These are phyloP conservation scores for Mychonastes homosphaera DNA, from an alignment of 139 green algal species.

Conservation along the genomic window DNA sequence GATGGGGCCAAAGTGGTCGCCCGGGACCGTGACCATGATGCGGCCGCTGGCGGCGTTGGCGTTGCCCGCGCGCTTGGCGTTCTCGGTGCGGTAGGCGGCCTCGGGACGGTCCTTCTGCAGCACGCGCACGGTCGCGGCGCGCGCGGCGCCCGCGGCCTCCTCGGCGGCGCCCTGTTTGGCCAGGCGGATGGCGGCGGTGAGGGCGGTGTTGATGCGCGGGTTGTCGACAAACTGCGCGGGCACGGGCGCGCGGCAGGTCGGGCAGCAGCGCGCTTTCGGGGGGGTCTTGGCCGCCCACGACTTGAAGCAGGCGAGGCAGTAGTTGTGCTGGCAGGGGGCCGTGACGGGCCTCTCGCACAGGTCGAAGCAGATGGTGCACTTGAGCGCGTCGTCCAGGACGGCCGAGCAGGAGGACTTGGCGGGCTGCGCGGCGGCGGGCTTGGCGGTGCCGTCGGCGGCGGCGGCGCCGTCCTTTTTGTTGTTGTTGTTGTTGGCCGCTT, in stretches of 20 bases:
- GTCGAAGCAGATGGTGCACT: slow-evolving; percentile 79
- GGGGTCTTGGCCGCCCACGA: slow-evolving; percentile 55
- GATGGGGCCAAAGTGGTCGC: slow-evolving; percentile 93
- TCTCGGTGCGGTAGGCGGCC: slow-evolving; percentile 80
- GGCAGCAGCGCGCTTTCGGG: no score
- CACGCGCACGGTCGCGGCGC: no score
- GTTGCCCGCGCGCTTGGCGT: slow-evolving; percentile 50
- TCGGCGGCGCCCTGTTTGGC: no score
- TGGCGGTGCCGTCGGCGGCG: not conserved
- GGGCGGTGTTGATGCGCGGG: slow-evolving; percentile 79
- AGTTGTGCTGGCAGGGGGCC: slow-evolving; percentile 93
- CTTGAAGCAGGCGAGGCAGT: slow-evolving; percentile 87
- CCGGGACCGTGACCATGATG: slow-evolving; percentile 81
- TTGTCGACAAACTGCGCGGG: slow-evolving; percentile 54
- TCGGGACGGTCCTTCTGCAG: slow-evolving; percentile 59
- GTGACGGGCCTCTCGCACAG: slow-evolving; percentile 80
- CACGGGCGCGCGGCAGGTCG: slow-evolving; percentile 71
- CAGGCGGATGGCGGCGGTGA: slow-evolving; percentile 34
- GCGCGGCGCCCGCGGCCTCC: no score
- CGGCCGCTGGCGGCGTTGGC: slow-evolving; percentile 80
- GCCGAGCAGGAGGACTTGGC: no score
- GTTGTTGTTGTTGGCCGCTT: not conserved
- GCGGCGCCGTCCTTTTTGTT: not conserved
- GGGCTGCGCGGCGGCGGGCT: no score
- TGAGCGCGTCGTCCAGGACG: slow-evolving; percentile 69